Conservation (phyloP, 306 rosid species). For the Malus sylvestris region DNA sequence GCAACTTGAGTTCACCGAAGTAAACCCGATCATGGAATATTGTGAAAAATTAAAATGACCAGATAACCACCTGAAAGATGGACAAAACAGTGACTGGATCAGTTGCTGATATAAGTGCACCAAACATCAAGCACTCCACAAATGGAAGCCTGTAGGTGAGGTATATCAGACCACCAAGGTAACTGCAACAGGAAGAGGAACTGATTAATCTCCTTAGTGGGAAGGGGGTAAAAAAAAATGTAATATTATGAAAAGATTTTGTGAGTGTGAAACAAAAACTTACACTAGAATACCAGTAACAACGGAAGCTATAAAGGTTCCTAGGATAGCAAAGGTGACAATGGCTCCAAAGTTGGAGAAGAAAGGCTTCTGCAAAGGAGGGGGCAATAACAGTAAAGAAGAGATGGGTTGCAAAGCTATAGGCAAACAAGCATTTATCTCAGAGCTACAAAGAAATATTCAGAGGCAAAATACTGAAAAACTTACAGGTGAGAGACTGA, state of each 20-base stretch:
- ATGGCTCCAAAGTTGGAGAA: conserved; percentile 99
- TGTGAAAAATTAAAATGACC: not conserved
- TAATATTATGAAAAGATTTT: not conserved
- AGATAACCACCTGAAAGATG: conserved; percentile 76
- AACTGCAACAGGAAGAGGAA: conserved; percentile 46
- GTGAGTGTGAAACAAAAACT: conserved; percentile 18
- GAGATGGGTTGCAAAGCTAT: not conserved
- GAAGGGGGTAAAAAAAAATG: not conserved
- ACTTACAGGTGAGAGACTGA: conserved; percentile 96
- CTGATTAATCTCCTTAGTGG: conserved; percentile 1
- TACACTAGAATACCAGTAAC: conserved; percentile 92
- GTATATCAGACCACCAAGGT: conserved; percentile 82
- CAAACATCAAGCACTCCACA: conserved; percentile 98
- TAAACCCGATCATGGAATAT: conserved; percentile 2
- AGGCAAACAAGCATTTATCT: not conserved
- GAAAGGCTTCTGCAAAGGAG: conserved; percentile 70
- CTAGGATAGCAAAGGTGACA: conserved; percentile 85
- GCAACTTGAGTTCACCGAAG: not conserved
- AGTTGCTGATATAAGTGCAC: conserved; percentile 96
- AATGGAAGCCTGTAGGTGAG: conserved; percentile 92
- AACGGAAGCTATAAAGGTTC: conserved; percentile 80
- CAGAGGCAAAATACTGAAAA: not conserved
- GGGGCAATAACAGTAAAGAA: conserved; percentile 11
- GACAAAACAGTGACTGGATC: conserved; percentile 97
- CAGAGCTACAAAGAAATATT: not conserved